Evolutionary conservation across 2,329 filamentous ascomycete species (phyloP), one percentile per base, ranked within the genome.

Genomic region (Fulvia fulva): DNA sequence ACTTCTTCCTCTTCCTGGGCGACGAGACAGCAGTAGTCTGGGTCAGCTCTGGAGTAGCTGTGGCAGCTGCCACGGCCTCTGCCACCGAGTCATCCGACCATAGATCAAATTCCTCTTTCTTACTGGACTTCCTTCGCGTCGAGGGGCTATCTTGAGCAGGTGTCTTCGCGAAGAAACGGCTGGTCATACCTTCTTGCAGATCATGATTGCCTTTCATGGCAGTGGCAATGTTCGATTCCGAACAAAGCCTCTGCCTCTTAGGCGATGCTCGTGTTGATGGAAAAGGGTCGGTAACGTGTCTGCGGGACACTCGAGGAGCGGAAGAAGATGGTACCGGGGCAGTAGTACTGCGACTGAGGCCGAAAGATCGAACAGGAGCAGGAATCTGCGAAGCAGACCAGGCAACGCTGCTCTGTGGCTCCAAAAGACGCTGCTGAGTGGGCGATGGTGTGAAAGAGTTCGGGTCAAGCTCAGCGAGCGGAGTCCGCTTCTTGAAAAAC

Each of bases 371-470:
- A 11, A 65, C 56, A 9, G 61, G 45, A 71, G 76, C n/a, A 69
- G 67, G 56, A 26, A 77, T 78, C 53, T 79, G 75, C 44, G 77
- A 79, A 26, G 83, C 77, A 51, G 78, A 76, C 85, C 84, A 87
- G 12, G 81, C 80, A 22, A 70, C 76, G 44, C 75, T 78, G 51
- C 75, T 74, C 67, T 86, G 81, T 44, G 80, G 75, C 59, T 82
- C 76, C 23, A 88, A 72, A 11, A 86, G 71, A 25, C 77, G 76
- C 69, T 84, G 83, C 67, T 88, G 86, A 65, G 80, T 86, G 21
- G 85, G 85, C 8, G 86, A 87, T 22, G 83, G 84, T 0, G 83
- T 86, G 68, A 89, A 85, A 60, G 77, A 81, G 67, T 89, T 89
- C 0, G 84, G 83, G 68, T 88, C 85, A 22, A 89, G 74, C 68